Evolutionary conservation across 805 yeast species (phyloP).

Genomic region (Saccharomycopsis fermentans): DNA sequence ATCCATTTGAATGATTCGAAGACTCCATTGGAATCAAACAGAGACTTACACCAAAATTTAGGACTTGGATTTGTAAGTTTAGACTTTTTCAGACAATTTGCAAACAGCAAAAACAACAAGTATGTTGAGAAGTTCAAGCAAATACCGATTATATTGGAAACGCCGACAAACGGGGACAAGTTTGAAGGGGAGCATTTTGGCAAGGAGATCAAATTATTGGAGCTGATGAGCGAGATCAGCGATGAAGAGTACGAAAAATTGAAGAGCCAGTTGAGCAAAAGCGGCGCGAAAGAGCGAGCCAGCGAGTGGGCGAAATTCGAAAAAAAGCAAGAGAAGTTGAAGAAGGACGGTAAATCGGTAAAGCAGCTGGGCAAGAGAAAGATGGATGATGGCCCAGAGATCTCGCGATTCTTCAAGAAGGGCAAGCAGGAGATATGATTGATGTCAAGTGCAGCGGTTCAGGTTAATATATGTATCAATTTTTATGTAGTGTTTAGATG

Average conservation of each 20-base stretch:
- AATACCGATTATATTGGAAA: conserved; percentile 79
- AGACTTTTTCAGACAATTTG: conserved; percentile 69
- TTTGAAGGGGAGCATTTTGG: conserved; percentile 64
- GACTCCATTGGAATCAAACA: conserved; percentile 81
- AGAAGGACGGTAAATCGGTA: conserved; percentile 17
- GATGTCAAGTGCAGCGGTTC: too few species aligned
- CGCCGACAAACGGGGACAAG: conserved; percentile 40
- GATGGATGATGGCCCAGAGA: not conserved
- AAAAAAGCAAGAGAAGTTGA: conserved; percentile 35
- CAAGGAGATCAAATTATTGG: conserved; percentile 70
- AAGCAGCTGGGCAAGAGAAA: not conserved
- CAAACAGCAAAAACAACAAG: conserved; percentile 44
- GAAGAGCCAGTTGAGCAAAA: conserved; percentile 36
- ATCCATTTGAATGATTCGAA: conserved; percentile 92
- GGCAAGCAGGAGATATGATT: not conserved
- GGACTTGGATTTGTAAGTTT: conserved; percentile 87
- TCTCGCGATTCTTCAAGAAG: not conserved
- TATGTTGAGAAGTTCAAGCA: conserved; percentile 30
- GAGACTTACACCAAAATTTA: conserved; percentile 83
- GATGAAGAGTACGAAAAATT: conserved; percentile 38
- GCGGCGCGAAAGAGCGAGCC: conserved; percentile 61
- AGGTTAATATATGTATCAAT: too few species aligned
- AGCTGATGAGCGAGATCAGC: conserved; percentile 49
- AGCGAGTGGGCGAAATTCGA: conserved; percentile 60
- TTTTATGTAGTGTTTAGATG: too few species aligned